Conservation (phyloP, 176 grass and related monocot genomes). For the Oryza rufipogon region DNA sequence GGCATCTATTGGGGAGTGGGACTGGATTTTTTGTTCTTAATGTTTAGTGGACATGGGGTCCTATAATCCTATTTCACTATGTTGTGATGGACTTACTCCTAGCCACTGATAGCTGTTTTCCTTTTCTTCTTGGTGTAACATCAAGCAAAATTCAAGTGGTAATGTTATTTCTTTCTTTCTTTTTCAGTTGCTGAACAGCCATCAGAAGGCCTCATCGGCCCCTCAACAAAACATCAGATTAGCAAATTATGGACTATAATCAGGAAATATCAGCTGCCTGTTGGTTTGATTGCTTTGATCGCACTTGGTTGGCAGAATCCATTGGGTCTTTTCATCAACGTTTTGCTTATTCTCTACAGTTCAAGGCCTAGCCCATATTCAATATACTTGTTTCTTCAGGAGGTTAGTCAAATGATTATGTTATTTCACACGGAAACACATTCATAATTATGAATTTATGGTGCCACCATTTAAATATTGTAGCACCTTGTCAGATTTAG, state of each 20-base stretch:
- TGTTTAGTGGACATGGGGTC: background rate
- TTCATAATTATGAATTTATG: constrained; percentile 16
- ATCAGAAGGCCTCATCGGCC: background rate
- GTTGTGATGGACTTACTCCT: background rate
- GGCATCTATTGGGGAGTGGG: background rate
- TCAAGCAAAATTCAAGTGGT: background rate
- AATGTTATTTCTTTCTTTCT: constrained; percentile 10
- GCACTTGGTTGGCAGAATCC: constrained; percentile 69
- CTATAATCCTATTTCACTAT: constrained; percentile 10
- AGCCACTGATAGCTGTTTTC: background rate
- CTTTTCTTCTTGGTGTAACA: constrained; percentile 19
- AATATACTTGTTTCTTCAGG: constrained; percentile 80
- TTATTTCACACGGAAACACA: background rate
- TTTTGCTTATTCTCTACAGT: constrained; percentile 78
- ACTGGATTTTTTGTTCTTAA: background rate
- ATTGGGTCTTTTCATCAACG: constrained; percentile 61
- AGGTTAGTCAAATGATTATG: constrained; percentile 58
- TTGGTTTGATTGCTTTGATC: constrained; percentile 69
- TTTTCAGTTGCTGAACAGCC: constrained; percentile 27
- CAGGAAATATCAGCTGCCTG: constrained; percentile 74
- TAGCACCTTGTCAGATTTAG: constrained; percentile 22
- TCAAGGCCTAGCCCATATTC: constrained; percentile 75
- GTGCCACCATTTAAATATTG: constrained; percentile 1
- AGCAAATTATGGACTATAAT: constrained; percentile 50
- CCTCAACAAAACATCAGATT: constrained; percentile 51